Evolutionary conservation across 306 rosid genomes (phyloP).

Genomic region (Canavalia ensiformis): DNA sequence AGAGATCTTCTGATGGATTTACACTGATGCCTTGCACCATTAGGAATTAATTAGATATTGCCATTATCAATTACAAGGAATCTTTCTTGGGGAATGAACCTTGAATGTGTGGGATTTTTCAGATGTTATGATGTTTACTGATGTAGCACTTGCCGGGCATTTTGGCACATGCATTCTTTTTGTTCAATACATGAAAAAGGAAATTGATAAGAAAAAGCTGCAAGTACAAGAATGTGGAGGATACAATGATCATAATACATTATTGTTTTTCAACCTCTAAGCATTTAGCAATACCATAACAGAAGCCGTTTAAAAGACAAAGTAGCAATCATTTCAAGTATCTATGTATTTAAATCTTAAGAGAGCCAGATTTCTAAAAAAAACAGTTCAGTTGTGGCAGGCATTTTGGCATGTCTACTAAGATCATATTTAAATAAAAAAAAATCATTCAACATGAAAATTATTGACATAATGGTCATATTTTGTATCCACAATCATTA

Average conservation of each 20-base stretch:
- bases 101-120: slow-evolving; percentile 32
- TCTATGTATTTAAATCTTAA: slow-evolving; percentile 32
- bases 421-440: slow-evolving; percentile 4
- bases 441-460: slow-evolving; percentile 13
- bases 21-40: slow-evolving; percentile 32
- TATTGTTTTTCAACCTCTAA: slow-evolving; percentile 37
- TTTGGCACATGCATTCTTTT: slow-evolving; percentile 15
- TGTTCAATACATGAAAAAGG: slow-evolving; percentile 2
- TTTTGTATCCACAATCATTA: slow-evolving; percentile 1
- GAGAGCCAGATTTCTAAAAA: slow-evolving; percentile 9
- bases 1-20: slow-evolving; percentile 25
- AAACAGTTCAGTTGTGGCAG: slow-evolving; percentile 14
- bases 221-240: slow-evolving; percentile 20
- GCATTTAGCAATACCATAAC: neutral
- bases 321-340: slow-evolving; percentile 19
- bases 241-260: slow-evolving; percentile 18
- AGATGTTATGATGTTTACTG: slow-evolving; percentile 5
- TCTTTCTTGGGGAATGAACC: slow-evolving; percentile 26
- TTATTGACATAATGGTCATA: slow-evolving; percentile 14
- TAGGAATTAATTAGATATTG: slow-evolving; percentile 28
- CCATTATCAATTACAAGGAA: slow-evolving; percentile 5
- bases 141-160: slow-evolving; percentile 4
- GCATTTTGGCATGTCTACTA: slow-evolving; percentile 10
- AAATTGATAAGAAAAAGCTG: slow-evolving; percentile 3
- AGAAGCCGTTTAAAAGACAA: slow-evolving; percentile 12